These are phyloP conservation scores for Thymus mandschuricus DNA, from an alignment of 257 asterid species.

Conservation along the genomic window DNA sequence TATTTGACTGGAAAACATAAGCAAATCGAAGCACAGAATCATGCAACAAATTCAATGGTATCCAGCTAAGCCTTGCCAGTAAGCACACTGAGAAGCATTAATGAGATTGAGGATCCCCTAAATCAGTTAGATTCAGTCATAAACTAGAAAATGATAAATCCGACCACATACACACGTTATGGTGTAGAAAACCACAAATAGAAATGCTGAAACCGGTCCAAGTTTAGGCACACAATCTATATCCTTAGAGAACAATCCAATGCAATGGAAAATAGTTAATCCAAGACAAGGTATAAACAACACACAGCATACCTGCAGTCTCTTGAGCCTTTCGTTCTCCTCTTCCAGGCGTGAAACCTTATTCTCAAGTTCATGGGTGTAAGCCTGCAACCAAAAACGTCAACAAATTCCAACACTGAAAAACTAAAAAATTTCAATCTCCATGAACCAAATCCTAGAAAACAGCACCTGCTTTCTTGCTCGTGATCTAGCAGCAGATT, in stretches of 20 bases:
- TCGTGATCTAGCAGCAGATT: constrained; percentile 94
- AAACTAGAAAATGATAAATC: constrained; percentile 1
- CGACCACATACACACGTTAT: not conserved
- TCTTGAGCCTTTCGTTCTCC: constrained; percentile 87
- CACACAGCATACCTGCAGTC: constrained; percentile 59
- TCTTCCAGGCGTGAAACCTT: constrained; percentile 86
- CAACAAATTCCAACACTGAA: constrained; percentile 12
- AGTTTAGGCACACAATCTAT: not conserved
- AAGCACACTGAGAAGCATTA: constrained; percentile 5
- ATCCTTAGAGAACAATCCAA: not conserved
- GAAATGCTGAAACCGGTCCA: constrained; percentile 10
- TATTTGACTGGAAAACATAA: not conserved
- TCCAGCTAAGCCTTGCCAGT: not conserved
- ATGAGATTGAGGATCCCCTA: not conserved
- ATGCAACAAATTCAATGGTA: constrained; percentile 6
- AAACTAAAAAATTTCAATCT: not conserved
- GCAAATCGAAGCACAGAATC: not conserved
- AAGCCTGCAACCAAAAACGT: constrained; percentile 59
- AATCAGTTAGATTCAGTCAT: constrained; percentile 1
- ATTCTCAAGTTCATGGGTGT: constrained; percentile 93
- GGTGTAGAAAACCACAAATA: constrained; percentile 12
- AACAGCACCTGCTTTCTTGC: constrained; percentile 83
- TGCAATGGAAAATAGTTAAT: constrained; percentile 10
- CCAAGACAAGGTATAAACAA: constrained; percentile 17
- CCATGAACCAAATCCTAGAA: constrained; percentile 9